These are phyloP conservation scores for Picea glauca DNA, from an alignment of 75 land plant genomes.

Conservation along the genomic window DNA sequence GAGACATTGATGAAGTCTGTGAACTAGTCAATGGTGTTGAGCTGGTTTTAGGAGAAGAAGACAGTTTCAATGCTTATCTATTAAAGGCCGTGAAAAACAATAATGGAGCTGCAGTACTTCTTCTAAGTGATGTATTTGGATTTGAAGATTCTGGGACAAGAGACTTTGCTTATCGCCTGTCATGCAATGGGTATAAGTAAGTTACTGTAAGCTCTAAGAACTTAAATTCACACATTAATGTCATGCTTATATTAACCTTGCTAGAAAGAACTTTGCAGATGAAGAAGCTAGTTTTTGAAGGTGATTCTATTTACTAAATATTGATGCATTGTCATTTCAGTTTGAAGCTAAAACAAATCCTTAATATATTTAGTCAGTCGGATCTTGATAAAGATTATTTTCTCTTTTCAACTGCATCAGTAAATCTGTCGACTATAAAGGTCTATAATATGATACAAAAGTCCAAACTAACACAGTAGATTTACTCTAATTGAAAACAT, in stretches of 20 bases:
- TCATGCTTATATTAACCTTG: not conserved
- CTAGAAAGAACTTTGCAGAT: constrained; percentile 1
- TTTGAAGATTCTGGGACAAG: constrained; percentile 68
- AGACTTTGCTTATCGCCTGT: constrained; percentile 85
- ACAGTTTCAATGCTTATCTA: constrained; percentile 55
- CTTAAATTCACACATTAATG: not conserved
- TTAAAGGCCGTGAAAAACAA: constrained; percentile 88
- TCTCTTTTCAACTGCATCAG: not conserved
- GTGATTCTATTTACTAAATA: not conserved
- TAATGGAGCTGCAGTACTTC: constrained; percentile 72
- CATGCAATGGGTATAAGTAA: constrained; percentile 95
- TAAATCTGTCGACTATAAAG: not conserved
- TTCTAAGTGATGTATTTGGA: constrained; percentile 76
- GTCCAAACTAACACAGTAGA: too few relatives aligned
- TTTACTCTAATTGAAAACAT: not conserved
- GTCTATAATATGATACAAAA: not conserved
- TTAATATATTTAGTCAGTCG: not conserved
- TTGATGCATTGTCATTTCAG: constrained; percentile 4
- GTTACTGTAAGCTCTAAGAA: constrained; percentile 11
- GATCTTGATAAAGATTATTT: not conserved
- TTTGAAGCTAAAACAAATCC: not conserved
- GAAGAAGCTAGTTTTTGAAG: not conserved
- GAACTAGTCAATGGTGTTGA: constrained; percentile 81
- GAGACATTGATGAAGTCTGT: constrained; percentile 65
- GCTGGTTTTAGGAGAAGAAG: constrained; percentile 66